Percentiles rank a stretch among this genome's conserved stretches.
Evolutionary conservation across 2,329 filamentous ascomycete genomes (phyloP).

Genomic region (Colletotrichum graminicola): DNA sequence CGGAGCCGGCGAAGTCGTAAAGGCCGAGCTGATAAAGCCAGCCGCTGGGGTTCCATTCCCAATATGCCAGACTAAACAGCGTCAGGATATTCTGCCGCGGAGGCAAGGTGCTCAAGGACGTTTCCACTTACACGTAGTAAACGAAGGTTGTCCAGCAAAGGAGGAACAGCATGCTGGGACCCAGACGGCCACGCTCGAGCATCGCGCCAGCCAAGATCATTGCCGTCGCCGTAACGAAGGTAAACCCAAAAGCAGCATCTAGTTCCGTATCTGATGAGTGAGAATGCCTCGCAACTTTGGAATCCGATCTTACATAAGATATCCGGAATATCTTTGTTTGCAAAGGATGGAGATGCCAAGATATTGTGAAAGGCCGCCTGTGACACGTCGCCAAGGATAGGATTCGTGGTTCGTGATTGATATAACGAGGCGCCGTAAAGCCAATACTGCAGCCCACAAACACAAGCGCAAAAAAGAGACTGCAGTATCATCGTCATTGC

Average conservation of each 20-base stretch:
- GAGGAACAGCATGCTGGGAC: constrained; percentile 70
- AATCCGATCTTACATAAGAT: constrained; percentile 46
- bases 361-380: constrained; percentile 52
- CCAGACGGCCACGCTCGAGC: constrained; percentile 52
- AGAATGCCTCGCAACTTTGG: too few relatives aligned
- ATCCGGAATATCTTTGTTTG: constrained; percentile 53
- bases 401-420: constrained; percentile 51
- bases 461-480: constrained; percentile 60
- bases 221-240: constrained; percentile 54
- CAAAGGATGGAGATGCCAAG: constrained; percentile 53
- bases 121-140: constrained; percentile 59
- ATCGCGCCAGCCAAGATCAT: constrained; percentile 57
- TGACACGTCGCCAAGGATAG: constrained; percentile 53
- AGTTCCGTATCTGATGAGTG: background rate
- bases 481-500: constrained; percentile 61
- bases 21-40: constrained; percentile 73
- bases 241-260: constrained; percentile 53
- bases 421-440: constrained; percentile 61
- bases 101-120: background rate
- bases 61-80: constrained; percentile 65
- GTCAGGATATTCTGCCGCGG: background rate
- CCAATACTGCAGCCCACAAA: constrained; percentile 61
- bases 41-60: constrained; percentile 76
- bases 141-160: constrained; percentile 75
- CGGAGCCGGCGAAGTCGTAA: constrained; percentile 72